A percentile compares a stretch with the other conserved stretches of the same genome.
These are phyloP conservation scores for Meyerozyma athensensis DNA, from an alignment of 1,139 yeast species.

Conservation along the genomic window DNA sequence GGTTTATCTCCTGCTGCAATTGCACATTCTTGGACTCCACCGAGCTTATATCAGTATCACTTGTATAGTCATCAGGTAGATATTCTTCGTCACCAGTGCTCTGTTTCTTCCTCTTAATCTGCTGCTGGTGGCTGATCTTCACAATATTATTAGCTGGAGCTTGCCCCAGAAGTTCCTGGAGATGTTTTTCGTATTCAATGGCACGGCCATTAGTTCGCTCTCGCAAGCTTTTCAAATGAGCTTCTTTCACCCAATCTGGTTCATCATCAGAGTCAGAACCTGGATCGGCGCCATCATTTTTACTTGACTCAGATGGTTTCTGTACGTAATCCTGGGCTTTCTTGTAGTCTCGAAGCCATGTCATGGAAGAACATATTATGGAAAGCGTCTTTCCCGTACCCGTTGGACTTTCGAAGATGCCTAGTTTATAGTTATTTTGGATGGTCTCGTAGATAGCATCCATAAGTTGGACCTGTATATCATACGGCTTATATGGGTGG, in stretches of 20 bases:
- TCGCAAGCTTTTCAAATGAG: conserved; percentile 32
- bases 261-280: conserved; percentile 43
- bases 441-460: conserved; percentile 62
- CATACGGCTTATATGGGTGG: conserved; percentile 83
- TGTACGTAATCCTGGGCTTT: conserved; percentile 30
- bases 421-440: conserved; percentile 56
- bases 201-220: conserved; percentile 26
- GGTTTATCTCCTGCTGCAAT: conserved; percentile 41
- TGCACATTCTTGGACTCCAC: conserved; percentile 18
- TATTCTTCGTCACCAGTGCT: conserved; percentile 21
- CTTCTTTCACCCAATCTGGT: conserved; percentile 55
- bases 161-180: conserved; percentile 16
- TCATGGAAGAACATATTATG: conserved; percentile 76
- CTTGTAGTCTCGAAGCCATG: conserved; percentile 74
- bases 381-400: conserved; percentile 94
- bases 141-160: not conserved
- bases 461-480: conserved; percentile 78
- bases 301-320: conserved; percentile 20
- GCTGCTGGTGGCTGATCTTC: not conserved
- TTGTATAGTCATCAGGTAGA: conserved; percentile 38
- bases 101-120: conserved; percentile 8
- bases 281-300: conserved; percentile 6
- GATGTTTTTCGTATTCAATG: conserved; percentile 37
- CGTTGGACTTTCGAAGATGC: conserved; percentile 89
- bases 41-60: conserved; percentile 24